These are phyloP conservation scores for Eucalyptus paniculata DNA, from an alignment of 345 rosid genomes.

Conservation along the genomic window DNA sequence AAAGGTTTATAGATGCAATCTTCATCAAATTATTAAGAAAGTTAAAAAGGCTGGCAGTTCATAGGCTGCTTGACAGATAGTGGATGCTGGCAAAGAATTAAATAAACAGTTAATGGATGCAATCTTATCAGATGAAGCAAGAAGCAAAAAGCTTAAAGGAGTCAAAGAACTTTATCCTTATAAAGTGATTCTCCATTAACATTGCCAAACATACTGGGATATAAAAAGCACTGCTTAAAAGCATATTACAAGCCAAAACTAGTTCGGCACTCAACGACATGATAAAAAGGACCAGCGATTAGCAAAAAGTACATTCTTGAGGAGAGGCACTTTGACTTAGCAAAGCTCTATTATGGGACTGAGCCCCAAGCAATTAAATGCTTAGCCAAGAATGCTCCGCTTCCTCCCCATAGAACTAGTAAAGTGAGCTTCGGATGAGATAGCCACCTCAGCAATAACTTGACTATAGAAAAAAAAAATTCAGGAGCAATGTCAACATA, in stretches of 20 bases:
- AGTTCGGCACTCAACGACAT: neutral
- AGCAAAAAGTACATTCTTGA: neutral
- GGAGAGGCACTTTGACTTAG: neutral
- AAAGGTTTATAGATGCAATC: neutral
- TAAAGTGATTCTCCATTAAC: neutral
- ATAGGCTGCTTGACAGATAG: neutral
- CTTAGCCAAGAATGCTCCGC: neutral
- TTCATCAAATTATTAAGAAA: neutral
- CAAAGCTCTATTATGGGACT: neutral
- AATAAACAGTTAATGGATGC: neutral
- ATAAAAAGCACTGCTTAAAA: neutral
- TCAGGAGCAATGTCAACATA: neutral
- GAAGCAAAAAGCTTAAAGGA: neutral
- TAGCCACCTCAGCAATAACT: neutral
- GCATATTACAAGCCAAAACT: neutral
- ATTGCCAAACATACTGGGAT: neutral
- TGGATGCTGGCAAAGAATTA: neutral
- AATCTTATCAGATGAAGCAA: neutral
- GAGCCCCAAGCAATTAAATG: neutral
- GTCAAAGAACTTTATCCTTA: neutral
- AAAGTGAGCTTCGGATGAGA: neutral
- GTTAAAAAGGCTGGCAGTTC: neutral
- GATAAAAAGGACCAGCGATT: neutral
- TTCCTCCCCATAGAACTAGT: neutral
- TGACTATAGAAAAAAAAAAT: neutral